Base-by-base conservation (phyloP, 2,329 filamentous ascomycete species). In the Sordariomycetes sp. region DNA sequence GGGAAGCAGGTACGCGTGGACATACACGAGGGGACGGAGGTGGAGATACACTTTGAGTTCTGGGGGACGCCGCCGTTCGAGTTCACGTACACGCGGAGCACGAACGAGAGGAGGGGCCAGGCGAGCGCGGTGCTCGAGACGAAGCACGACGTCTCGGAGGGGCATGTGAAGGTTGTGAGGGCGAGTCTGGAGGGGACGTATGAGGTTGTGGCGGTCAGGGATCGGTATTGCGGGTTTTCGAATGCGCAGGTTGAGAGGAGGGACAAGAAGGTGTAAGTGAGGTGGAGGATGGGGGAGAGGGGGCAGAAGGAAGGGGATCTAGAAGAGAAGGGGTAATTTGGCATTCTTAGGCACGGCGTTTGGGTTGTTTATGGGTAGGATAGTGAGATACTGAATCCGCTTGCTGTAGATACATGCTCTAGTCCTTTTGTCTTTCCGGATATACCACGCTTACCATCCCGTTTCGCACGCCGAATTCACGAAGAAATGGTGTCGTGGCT, bases 171-270 rank as follows among this genome's bases (percentile, higher is more conserved):
- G 79, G 83, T 84, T 28, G 82, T 97, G 65, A 86, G 86, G 65
- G 91, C 92, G 28, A 91, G 87, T 64, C 89, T 96, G 68, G 94
- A 97, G 77, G 94, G 94, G 55, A 96, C 91, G 64, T 99, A 99
- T 69, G 94, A 99, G 74, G 93, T 99, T 20, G 89, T 97, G 34
- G 87, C 90, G 12, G 96, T 99, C 72, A 95, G 95, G 77, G 94
- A 99, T 72, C 85, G 85, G 67, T 95, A 83, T 74, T 99, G 94
- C 70, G 86, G 90, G 28, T 96, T 96, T 71, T 89, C 89, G 53
- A 93, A 86, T 61, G 81, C 86, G 67, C 80, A 83, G 62, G 72
- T 78, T 53, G 76, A 76, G 56, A 79, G 76, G 60, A 76, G 73
- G 62, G 74, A 77, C 70, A 77, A 59, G 58, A 62, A 62, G 58